Base-by-base conservation (phyloP, 768 basidiomycete genomes). In the Calocybe gangraenosa region DNA sequence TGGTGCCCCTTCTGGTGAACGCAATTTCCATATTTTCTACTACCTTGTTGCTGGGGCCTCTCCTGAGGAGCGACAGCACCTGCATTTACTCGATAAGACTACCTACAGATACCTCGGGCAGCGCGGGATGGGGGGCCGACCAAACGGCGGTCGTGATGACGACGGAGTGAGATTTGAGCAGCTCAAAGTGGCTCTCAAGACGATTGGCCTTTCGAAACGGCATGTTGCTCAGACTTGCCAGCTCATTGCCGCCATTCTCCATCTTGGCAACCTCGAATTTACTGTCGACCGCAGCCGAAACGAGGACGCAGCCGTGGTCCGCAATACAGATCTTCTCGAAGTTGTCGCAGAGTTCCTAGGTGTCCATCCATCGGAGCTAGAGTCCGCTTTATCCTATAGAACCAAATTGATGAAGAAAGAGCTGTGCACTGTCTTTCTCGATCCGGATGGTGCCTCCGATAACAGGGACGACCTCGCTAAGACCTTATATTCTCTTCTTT, bases 1-100 rank as follows among this genome's bases (percentile, higher is more conserved):
- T 5, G 81, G 82, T 17, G 79, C 88, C 0, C 88, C 91, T 0
- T 88, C 85, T 0, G 93, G 92, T 44, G 94, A 99, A 65, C 81
- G 94, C 9, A 97, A 96, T 54, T 97, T 98, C 62, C 93, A 99
- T 64, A 92, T 95, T 28, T 96, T 98, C 66, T 97, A 98, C 62
- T 96, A 96, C 63, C 80, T 99, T 57, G 82, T 94, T 47, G 87
- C 92, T 0, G 95, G 96, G 19, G 92, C 93, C 1, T 81, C 86
- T 0, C 58, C 78, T 0, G 96, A 98, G 57, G 96, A 99, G 62
- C 73, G 89, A 11, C 81, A 87, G 21, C 92, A 94, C 60, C 77
- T 98, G 42, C 86, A 88, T 50, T 76, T 99, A 7, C 67, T 78
- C 41, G 87, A 95, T 59, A 85, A 84, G 62, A 77, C 80, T 1